Evolutionary conservation across 768 basidiomycete genomes (phyloP).

Genomic region (Myochromella boudieri): DNA sequence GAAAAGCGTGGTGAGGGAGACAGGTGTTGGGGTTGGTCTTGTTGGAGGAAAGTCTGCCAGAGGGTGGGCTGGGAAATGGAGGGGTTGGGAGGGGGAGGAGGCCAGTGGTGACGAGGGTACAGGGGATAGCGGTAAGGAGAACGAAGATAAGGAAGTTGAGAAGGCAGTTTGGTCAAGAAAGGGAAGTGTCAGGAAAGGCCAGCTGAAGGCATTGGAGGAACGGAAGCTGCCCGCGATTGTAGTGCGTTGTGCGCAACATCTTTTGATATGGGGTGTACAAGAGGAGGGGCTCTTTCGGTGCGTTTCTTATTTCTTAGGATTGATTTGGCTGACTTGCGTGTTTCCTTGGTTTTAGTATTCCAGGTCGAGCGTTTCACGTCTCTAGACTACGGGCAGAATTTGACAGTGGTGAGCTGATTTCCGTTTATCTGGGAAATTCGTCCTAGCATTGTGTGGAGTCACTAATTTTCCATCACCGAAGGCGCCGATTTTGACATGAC

Average conservation of each 20-base stretch:
- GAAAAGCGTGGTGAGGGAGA: constrained; percentile 52
- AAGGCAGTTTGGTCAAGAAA: constrained; percentile 16
- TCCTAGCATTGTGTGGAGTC: constrained; percentile 1
- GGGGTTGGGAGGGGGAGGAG: constrained; percentile 23
- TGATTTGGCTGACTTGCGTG: constrained; percentile 9
- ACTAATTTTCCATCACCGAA: constrained; percentile 26
- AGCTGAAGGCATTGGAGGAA: constrained; percentile 41
- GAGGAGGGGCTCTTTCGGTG: constrained; percentile 88
- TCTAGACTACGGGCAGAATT: constrained; percentile 75
- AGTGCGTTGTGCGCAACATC: constrained; percentile 79
- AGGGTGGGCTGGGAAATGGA: constrained; percentile 20
- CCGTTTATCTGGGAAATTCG: constrained; percentile 2
- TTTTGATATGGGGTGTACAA: constrained; percentile 79
- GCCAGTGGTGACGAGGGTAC: constrained; percentile 14
- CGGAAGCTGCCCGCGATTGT: constrained; percentile 72
- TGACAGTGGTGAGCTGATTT: constrained; percentile 55
- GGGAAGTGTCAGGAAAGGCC: constrained; percentile 21
- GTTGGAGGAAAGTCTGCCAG: constrained; percentile 16
- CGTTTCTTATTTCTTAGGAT: constrained; percentile 22
- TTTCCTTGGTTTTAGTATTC: constrained; percentile 56
- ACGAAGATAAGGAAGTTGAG: constrained; percentile 9
- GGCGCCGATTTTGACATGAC: constrained; percentile 87
- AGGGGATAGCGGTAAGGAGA: constrained; percentile 11
- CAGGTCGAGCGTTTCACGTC: constrained; percentile 81
- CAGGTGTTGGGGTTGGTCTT: constrained; percentile 44